Evolutionary conservation across 129 eudicot genomes (phyloP).

Genomic region (Flaveria linearis): DNA sequence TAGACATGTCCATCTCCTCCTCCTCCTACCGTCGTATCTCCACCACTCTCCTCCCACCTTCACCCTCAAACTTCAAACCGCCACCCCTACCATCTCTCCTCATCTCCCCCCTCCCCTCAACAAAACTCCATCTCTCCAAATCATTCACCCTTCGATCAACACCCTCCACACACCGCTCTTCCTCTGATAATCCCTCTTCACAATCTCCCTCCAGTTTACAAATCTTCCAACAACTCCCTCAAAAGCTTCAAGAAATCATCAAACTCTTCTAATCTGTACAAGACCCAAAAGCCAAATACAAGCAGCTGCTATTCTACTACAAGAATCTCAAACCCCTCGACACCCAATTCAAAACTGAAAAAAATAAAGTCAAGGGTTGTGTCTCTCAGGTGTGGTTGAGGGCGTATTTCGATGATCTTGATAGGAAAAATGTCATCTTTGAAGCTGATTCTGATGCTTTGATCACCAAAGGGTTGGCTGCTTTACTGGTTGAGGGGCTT

Average conservation of each 20-base stretch:
- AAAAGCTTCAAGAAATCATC: slow-evolving; percentile 75
- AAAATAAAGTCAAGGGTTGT: slow-evolving; percentile 85
- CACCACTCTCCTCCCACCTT: no score
- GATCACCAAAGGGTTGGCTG: no score
- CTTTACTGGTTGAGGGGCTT: no score
- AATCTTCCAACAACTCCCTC: slow-evolving; percentile 68
- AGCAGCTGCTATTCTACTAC: slow-evolving; percentile 71
- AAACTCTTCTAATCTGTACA: slow-evolving; percentile 67
- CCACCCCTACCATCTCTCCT: no score
- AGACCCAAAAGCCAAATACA: slow-evolving; percentile 80
- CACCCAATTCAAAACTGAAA: slow-evolving; percentile 46
- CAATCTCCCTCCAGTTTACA: not conserved
- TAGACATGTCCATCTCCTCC: no score
- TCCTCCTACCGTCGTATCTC: no score
- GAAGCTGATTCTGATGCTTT: no score
- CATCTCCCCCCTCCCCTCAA: no score
- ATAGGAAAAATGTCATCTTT: no score
- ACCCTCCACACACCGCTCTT: slow-evolving; percentile 36
- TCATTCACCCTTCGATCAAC: slow-evolving; percentile 53
- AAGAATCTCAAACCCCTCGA: slow-evolving; percentile 59
- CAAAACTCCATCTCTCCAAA: slow-evolving; percentile 33
- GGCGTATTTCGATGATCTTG: slow-evolving; percentile 60
- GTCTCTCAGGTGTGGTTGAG: slow-evolving; percentile 96
- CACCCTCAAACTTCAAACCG: no score
- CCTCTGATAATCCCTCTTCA: slow-evolving; percentile 34